Conservation (phyloP, 2,329 filamentous ascomycete genomes). For the Phaeoacremonium minimum region DNA sequence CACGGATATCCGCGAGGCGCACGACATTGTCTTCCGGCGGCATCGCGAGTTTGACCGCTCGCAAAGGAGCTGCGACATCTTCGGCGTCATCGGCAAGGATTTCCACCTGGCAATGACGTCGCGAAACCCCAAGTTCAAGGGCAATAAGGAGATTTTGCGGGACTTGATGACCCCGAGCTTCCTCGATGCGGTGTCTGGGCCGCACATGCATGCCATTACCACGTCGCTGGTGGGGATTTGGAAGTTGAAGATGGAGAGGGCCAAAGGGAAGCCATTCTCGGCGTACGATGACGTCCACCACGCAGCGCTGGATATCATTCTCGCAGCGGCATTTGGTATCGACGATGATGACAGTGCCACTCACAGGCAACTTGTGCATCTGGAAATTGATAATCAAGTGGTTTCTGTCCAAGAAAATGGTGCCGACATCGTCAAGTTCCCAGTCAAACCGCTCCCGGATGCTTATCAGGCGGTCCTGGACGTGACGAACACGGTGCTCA, state of each 20-base stretch:
- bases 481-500: too few species aligned
- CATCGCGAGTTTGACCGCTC: conserved; percentile 5
- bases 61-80: too few species aligned
- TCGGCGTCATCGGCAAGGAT: conserved; percentile 14
- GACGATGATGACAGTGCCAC: too few species aligned
- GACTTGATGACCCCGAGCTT: conserved; percentile 32
- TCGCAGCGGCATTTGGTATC: conserved; percentile 24
- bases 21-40: conserved; percentile 6
- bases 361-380: too few species aligned
- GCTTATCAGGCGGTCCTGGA: too few species aligned
- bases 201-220: conserved; percentile 25
- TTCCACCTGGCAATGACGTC: conserved; percentile 28
- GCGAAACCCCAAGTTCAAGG: conserved; percentile 22
- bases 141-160: conserved; percentile 24
- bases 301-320: conserved; percentile 27
- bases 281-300: conserved; percentile 24
- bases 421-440: too few species aligned
- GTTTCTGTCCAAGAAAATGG: too few species aligned
- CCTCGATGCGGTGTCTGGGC: conserved; percentile 24
- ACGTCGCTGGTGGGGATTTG: conserved; percentile 26
- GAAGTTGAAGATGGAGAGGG: conserved; percentile 22
- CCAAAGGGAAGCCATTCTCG: conserved; percentile 22
- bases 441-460: too few species aligned
- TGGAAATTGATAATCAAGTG: too few species aligned
- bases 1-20: conserved; percentile 4